These are phyloP conservation scores for Alternaria arbusti DNA, from an alignment of 2,329 filamentous ascomycete species.

Conservation along the genomic window DNA sequence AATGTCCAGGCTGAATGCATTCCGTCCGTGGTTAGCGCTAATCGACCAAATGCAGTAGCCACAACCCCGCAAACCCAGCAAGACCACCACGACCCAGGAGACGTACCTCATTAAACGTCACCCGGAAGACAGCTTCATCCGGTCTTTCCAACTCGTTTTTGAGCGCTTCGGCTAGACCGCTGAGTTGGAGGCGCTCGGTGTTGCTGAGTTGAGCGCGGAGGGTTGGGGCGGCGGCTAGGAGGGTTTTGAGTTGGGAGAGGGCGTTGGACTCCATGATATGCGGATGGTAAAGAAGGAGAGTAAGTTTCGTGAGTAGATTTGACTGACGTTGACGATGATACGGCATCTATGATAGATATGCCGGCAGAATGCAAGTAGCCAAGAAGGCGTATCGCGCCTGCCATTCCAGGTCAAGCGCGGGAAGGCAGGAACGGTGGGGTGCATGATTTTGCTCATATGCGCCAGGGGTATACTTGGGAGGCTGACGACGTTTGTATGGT, in stretches of 20 bases:
- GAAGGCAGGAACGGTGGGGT: not conserved
- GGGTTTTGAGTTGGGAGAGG: slow-evolving; percentile 6
- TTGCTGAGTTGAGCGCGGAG: slow-evolving; percentile 11
- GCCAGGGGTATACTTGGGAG: not conserved
- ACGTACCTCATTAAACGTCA: not conserved
- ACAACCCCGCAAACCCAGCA: not conserved
- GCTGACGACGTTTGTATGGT: not conserved
- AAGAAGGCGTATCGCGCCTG: not conserved
- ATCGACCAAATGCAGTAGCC: not conserved
- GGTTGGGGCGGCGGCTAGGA: not conserved
- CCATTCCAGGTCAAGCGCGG: not conserved
- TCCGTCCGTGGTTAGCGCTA: not conserved
- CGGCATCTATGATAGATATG: not conserved
- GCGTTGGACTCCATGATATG: not conserved
- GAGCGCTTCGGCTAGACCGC: slow-evolving; percentile 9
- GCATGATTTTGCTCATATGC: rapidly evolving
- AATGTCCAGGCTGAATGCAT: slow-evolving; percentile 9
- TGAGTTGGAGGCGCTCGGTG: slow-evolving; percentile 13
- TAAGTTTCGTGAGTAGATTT: not conserved
- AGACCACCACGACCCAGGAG: rapidly evolving
- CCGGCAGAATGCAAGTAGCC: not conserved
- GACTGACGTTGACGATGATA: no score
- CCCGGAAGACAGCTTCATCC: not conserved
- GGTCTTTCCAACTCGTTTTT: slow-evolving; percentile 1
- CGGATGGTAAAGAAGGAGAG: not conserved